Conservation (phyloP, 805 yeast genomes). For the Candida peoriensis region DNA sequence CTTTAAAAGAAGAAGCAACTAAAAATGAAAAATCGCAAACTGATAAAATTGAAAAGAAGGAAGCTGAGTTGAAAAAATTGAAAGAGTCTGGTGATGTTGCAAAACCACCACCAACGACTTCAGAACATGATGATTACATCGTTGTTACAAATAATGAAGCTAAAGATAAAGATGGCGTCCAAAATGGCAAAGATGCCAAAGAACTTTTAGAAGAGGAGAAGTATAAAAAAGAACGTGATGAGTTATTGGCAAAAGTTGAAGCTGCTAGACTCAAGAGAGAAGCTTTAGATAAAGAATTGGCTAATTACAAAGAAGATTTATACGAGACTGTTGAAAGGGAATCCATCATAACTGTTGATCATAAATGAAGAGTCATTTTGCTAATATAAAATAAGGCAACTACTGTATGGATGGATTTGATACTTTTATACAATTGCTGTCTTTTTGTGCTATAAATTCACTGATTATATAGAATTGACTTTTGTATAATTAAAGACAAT, state of each 20-base stretch:
- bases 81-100: too few relatives aligned
- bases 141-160: slow-evolving; percentile 14
- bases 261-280: slow-evolving; percentile 19
- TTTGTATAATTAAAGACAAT: too few relatives aligned
- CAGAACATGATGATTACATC: too few relatives aligned
- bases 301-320: slow-evolving; percentile 7
- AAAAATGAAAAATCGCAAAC: neutral
- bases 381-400: too few relatives aligned
- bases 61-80: slow-evolving; percentile 8
- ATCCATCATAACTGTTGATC: slow-evolving; percentile 8
- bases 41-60: neutral
- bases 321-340: slow-evolving; percentile 18
- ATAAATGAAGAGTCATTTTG: too few relatives aligned
- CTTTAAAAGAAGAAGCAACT: neutral
- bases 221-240: slow-evolving; percentile 12
- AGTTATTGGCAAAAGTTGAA: slow-evolving; percentile 13
- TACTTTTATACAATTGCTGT: too few relatives aligned
- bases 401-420: too few relatives aligned
- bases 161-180: slow-evolving; percentile 4
- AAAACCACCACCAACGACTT: too few relatives aligned
- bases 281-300: slow-evolving; percentile 12
- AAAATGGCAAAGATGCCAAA: slow-evolving; percentile 9
- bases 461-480: too few relatives aligned
- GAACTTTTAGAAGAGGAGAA: slow-evolving; percentile 8
- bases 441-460: too few relatives aligned